Conservation (phyloP, 2,329 filamentous ascomycete genomes). For the Endoconidiophora laricicola region DNA sequence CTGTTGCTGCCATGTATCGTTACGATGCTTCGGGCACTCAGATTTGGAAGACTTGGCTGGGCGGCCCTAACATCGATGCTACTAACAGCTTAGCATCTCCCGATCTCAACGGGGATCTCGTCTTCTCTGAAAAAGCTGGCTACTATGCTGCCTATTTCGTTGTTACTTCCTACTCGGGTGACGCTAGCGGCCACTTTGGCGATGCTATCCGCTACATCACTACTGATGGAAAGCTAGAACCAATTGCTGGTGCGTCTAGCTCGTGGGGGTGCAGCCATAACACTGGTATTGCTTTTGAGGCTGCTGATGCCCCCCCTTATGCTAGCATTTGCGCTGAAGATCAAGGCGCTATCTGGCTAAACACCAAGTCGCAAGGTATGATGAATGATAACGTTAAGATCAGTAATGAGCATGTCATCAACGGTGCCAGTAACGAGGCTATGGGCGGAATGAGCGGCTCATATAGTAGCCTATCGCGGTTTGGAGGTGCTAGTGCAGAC, state of each 20-base stretch:
- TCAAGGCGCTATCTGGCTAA: slow-evolving; percentile 47
- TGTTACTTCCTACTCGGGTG: slow-evolving; percentile 39
- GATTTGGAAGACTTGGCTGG: slow-evolving; percentile 41
- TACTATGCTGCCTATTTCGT: slow-evolving; percentile 47
- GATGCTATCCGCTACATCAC: slow-evolving; percentile 31
- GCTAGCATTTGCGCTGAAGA: slow-evolving; percentile 44
- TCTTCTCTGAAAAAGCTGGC: slow-evolving; percentile 36
- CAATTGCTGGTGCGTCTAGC: slow-evolving; percentile 35
- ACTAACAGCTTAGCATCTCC: slow-evolving; percentile 33
- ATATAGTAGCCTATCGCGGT: slow-evolving; percentile 39
- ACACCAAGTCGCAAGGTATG: slow-evolving; percentile 43
- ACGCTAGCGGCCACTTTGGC: slow-evolving; percentile 38
- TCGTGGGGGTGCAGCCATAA: slow-evolving; percentile 48
- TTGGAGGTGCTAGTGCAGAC: slow-evolving; percentile 23
- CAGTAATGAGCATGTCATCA: slow-evolving; percentile 44
- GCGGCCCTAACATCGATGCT: slow-evolving; percentile 35
- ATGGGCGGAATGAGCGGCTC: slow-evolving; percentile 49
- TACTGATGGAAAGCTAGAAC: slow-evolving; percentile 33
- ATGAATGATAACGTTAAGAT: slow-evolving; percentile 35
- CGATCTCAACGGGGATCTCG: slow-evolving; percentile 46
- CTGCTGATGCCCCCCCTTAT: slow-evolving; percentile 39
- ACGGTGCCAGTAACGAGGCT: slow-evolving; percentile 39
- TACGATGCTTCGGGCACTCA: slow-evolving; percentile 34
- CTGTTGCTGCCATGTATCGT: slow-evolving; percentile 41
- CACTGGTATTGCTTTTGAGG: slow-evolving; percentile 46